These are phyloP conservation scores for Saccharomyces eubayanus DNA, from an alignment of 805 yeast genomes.

Conservation along the genomic window DNA sequence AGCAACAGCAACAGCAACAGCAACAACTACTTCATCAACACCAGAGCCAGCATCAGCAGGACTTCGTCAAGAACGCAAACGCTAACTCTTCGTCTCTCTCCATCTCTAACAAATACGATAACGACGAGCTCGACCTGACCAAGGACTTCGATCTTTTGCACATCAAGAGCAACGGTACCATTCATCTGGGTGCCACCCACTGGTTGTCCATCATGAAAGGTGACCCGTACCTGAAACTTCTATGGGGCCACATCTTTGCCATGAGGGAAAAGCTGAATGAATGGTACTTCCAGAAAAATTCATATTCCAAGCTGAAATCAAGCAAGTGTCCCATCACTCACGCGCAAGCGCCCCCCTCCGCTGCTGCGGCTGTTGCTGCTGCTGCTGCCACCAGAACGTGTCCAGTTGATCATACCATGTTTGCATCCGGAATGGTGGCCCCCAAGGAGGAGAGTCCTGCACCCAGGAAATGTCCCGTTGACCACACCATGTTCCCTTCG, in stretches of 20 bases:
- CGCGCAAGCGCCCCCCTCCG: background rate
- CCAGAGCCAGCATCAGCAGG: background rate
- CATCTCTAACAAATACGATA: conserved; percentile 18
- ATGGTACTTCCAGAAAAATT: conserved; percentile 25
- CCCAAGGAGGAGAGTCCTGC: background rate
- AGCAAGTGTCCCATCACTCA: conserved; percentile 13
- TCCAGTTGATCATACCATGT: conserved; percentile 13
- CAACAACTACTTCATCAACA: conserved; percentile 6
- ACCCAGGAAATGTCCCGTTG: conserved; percentile 6
- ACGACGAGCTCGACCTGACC: conserved; percentile 33
- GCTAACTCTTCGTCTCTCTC: background rate
- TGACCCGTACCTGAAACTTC: conserved; percentile 45
- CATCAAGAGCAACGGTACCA: conserved; percentile 36
- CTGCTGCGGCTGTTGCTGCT: background rate
- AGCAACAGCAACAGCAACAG: background rate
- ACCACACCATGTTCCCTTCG: background rate
- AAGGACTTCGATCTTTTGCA: conserved; percentile 40
- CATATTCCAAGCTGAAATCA: conserved; percentile 7
- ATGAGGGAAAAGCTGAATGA: conserved; percentile 33
- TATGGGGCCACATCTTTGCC: conserved; percentile 44
- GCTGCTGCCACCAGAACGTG: conserved; percentile 4
- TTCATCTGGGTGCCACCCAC: conserved; percentile 44
- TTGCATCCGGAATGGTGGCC: background rate
- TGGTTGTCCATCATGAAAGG: conserved; percentile 55
- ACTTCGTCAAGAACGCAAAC: background rate